Evolutionary conservation across 495 filamentous ascomycete species (phyloP).

Genomic region (Penicillium bovifimosum): DNA sequence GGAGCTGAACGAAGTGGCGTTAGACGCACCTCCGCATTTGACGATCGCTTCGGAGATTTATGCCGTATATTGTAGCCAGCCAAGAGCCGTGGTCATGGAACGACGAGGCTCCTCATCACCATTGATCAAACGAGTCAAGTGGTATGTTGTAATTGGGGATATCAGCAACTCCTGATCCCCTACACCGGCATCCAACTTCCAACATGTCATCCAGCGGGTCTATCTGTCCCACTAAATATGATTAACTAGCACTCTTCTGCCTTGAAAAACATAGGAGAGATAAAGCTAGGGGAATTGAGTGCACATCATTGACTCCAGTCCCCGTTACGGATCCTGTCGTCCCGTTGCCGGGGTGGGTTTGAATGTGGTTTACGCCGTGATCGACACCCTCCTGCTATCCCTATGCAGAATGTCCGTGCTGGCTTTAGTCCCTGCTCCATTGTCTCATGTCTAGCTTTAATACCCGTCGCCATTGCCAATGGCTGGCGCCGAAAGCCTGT

Average conservation of each 20-base stretch:
- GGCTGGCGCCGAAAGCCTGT: background rate
- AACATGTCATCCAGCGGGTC: background rate
- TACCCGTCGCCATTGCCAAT: background rate
- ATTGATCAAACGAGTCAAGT: too few species aligned
- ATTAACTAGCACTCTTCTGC: background rate
- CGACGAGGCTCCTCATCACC: background rate
- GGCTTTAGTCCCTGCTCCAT: background rate
- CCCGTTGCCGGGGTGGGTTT: background rate
- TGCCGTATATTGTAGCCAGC: background rate
- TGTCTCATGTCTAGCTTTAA: background rate
- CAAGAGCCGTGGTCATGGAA: background rate
- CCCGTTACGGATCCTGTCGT: background rate
- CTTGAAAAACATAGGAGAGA: background rate
- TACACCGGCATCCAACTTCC: background rate
- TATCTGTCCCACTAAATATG: background rate
- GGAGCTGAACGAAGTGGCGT: background rate
- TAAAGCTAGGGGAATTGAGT: background rate
- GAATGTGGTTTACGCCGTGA: background rate
- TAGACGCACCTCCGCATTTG: background rate
- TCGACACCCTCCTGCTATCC: conserved; percentile 1
- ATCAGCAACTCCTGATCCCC: background rate
- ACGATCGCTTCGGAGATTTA: conserved; percentile 1
- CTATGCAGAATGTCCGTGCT: background rate
- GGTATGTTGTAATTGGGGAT: too few species aligned
- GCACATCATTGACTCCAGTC: conserved; percentile 5